Evolutionary conservation across 208 protist species (phyloP), one percentile per base, ranked within the genome.

Genomic region (Wallacemonas sp.): DNA sequence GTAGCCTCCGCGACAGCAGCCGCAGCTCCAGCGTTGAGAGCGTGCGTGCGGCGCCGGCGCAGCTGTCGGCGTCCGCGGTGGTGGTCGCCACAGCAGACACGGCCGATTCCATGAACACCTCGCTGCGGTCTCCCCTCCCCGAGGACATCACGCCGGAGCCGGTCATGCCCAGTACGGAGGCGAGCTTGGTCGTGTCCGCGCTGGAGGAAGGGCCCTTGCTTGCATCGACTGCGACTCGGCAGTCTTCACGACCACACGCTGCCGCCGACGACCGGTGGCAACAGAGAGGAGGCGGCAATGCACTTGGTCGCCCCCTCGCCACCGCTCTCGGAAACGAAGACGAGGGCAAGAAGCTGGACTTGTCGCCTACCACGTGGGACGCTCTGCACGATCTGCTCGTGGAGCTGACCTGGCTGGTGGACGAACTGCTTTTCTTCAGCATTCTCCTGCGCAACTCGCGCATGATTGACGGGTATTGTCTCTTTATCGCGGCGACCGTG

Each of bases 381-480:
- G 62, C 53, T 0, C 72, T 96, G 51, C 77, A 77, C 11, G 62
- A 66, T 12, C 66, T 96, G 11, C 71, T 93, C 14, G 74, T 93
- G 0, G 90, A 96, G 54, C 60, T 96, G 33, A 89, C 75, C 27
- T 96, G 86, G 83, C 70, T 96, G 6, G 82, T 89, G 42, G 90
- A 96, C 39, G 90, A 96, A 41, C 76, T 96, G 24, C 60, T 96
- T 30, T 85, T 83, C 54, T 88, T 84, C 68, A 75, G 78, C n/a
- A 82, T 93, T 54, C 62, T 91, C 17, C 83, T 89, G 17, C 72
- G 80, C n/a, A 93, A 96, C 71, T 91, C 82, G 17, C 68, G 86
- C 2, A 66, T 75, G 31, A 86, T 96, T 30, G 86, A 96, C 56
- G 79, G 80, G 17, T 93, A 88, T 49, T 79, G 82, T 8, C 63